Evolutionary conservation across 192 early-diverging fungal species (phyloP), one percentile per base, ranked within the genome.

Genomic region (Coemansia sp.): DNA sequence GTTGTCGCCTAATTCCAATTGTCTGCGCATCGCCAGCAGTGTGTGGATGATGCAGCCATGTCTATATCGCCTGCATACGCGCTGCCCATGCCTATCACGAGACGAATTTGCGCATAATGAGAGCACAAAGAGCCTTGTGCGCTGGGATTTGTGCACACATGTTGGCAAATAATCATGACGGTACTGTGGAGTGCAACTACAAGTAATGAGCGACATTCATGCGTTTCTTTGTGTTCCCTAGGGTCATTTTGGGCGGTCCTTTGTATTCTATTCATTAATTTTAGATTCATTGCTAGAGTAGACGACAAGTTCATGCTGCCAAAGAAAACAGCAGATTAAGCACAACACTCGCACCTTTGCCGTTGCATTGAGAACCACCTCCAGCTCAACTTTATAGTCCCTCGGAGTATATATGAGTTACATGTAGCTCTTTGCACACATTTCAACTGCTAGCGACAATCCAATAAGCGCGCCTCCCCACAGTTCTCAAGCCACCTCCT

Each of bases 401-500:
- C 27, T 26, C 43, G 26, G 8, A 46, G 46, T 14, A 48, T 48
- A 27, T 11, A 6, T 4, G 14, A 26, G 46, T 48, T 48, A 48
- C 46, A 48, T 48, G 46, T 48, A 48, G 46, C 46, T 26, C 46
- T 48, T 21, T 27, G 46, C 24, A 24, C 22, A 24, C 26, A n/a
- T 48, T 26, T 48, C 38, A 48, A 26, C 27, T 48, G 11, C 46
- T 26, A 0, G 27, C 14, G 27, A 48, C 46, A 48, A 48, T 48
- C 22, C 46, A 48, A 26, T 24, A 48, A 29, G 15, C 46, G 46
- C 46, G 12, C 15, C 46, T 27, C 24, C 46, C 26, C 46, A 24
- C 46, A 48, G 46, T 24, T 48, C 46, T 48, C 46, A 48, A 48
- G 46, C 46, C 46, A 43, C 42, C 17, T 19, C 24, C 19, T 50